Conservation (phyloP, 805 yeast species). For the Candida sphagnicola region DNA sequence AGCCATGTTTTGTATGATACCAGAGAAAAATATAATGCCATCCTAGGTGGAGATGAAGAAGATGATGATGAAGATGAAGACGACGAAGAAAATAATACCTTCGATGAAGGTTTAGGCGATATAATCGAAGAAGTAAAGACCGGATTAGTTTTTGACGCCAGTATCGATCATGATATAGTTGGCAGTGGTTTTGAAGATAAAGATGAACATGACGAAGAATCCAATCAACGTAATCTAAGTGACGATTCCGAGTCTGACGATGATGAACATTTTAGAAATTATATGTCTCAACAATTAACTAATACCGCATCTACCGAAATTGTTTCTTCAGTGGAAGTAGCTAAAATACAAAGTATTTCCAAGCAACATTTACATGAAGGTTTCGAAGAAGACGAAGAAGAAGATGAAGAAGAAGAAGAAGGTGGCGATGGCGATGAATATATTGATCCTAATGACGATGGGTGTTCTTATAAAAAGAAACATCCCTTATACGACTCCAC, state of each 20-base stretch:
- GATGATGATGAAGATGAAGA: conserved; percentile 39
- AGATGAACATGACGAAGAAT: conserved; percentile 27
- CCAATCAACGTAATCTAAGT: conserved; percentile 14
- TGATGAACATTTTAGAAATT: conserved; percentile 61
- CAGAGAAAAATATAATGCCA: conserved; percentile 90
- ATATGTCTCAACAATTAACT: conserved; percentile 72
- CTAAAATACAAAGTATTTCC: conserved; percentile 46
- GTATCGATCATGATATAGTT: conserved; percentile 22
- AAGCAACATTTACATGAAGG: conserved; percentile 19
- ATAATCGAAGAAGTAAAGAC: conserved; percentile 33
- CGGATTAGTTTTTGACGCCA: conserved; percentile 27
- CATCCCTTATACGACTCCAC: conserved; percentile 57
- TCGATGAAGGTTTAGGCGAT: conserved; percentile 36
- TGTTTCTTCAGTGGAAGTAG: conserved; percentile 14
- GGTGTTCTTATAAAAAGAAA: conserved; percentile 63
- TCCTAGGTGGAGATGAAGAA: conserved; percentile 75
- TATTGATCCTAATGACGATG: conserved; percentile 79
- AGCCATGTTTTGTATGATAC: conserved; percentile 80
- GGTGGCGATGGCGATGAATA: conserved; percentile 68
- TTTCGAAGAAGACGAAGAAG: conserved; percentile 20
- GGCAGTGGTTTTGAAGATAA: conserved; percentile 24
- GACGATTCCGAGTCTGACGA: conserved; percentile 36
- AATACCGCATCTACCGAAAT: conserved; percentile 41
- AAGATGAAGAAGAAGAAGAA: conserved; percentile 61
- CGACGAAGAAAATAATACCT: conserved; percentile 19